Evolutionary conservation across 148 eudicot genomes (phyloP), one percentile per base, ranked within the genome.

Genomic region (Diospyros lotus): DNA sequence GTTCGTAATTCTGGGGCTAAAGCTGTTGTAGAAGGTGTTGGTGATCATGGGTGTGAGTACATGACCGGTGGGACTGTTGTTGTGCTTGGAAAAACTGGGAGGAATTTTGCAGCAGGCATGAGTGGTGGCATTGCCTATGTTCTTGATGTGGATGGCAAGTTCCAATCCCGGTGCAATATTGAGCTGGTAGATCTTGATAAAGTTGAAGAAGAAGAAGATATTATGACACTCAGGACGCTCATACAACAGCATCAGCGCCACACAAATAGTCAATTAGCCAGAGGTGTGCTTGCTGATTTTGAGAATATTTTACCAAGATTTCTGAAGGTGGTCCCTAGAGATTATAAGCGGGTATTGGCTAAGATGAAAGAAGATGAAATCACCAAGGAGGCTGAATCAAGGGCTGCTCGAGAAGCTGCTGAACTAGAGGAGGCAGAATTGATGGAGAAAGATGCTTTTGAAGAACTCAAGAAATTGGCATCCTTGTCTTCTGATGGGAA

Each of bases 101-200:
- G 98, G 76, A 96, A 96, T 79, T 96, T 96, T 82, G 99, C 99
- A 72, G 99, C 99, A 1, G 99, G 99, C 50, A 96, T 96, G 99
- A 96, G 99, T 70, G 99, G 99, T 68, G 99, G 99, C 55, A 62
- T 93, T 74, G 98, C 97, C 43, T 96, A 91, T 81, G 92, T 96
- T 69, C 90, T 96, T 43, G 94, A 96, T 72, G 85, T 81, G 54
- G 91, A 91, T 69, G 85, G 88, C 60, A 87, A 78, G 67, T 96
- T 96, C 77, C 80, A 73, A 60, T 71, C 86, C 1, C 83, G 93
- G 53, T 96, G 99, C 81, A 96, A 96, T 72, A 50, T 82, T 39
- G 99, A 96, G 90, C 80, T 96, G 65, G 99, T 96, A 43, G 99
- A 93, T 86, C 94, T 96, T 63, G 98, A 96, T 79, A 90, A 86